Evolutionary conservation across 2,329 filamentous ascomycete species (phyloP), one percentile per base, ranked within the genome.

Genomic region (Bipolaris zeicola): DNA sequence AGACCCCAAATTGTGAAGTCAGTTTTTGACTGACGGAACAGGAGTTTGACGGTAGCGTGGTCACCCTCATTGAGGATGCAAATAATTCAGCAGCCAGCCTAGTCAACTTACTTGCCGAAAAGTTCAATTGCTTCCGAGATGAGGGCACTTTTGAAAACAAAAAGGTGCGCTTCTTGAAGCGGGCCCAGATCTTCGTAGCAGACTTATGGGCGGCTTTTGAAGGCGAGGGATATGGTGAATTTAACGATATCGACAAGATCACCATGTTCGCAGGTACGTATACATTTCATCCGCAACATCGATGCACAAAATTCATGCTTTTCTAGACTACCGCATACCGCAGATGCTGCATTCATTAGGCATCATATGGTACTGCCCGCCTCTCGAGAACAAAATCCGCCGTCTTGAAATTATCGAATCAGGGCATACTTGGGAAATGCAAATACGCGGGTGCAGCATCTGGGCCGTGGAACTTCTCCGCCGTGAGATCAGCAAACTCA

Each of bases 121-220:
- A 92, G 69, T 97, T 99, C 71, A 75, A 85, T 22, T 96, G 91
- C 77, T 97, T 99, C 79, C 83, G 89, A 20, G 95, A 99, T 70
- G 89, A 93, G 71, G 85, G 87, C 54, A 77, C 72, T 3, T 96
- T 92, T 71, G 87, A 94, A 50, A 87, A 87, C 8, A 87, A 88
- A 42, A 84, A 82, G 54, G 87, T 99, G 2, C 89, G 92, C 13
- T 85, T 99, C 60, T 87, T 96, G 72, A 99, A 99, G 78, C 87
- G 96, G 10, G 93, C 95, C 1, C 95, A 99, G 77, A 99, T 99
- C 58, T 84, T 98, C 18, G 93, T 96, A 2, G 96, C 96, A 20
- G 95, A 99, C 75, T 75, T 98, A 1, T 99, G 96, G 96, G 96
- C 95, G 5, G 96, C 92, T 61, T 98, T 98, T 74, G 86, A 94